Base-by-base conservation (phyloP, 1,139 yeast species). In the Pichia sp. region DNA sequence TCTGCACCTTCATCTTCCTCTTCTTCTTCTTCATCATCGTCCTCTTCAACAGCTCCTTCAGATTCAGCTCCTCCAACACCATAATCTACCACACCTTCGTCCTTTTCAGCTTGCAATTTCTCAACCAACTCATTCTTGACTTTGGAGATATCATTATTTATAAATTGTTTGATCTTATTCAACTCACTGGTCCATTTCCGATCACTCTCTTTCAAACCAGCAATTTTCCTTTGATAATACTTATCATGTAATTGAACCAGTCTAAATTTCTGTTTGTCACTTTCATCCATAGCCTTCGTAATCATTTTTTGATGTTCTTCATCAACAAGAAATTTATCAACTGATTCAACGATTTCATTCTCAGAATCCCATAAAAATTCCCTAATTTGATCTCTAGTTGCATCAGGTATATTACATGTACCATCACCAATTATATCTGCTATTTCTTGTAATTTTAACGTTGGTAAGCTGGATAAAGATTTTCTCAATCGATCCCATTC, bases 161-260 rank as follows among this genome's bases (percentile, higher is more conserved):
- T 30, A 35, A 57, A 59, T 17, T 36, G 32, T 17, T 44, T 47
- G 28, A 58, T 38, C 25, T 45, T 47, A 12, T 35, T 39, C 34
- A 58, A 39, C 28, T 56, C 51, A n/a, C 39, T 36, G 20, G 40
- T 41, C 61, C 61, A 59, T 42, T 56, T 56, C 25, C 46, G 34
- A 33, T 55, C 50, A 42, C 51, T 34, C 9, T 42, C 47, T 14
- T 49, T 50, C 28, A 57, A 28, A n/a, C 22, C 20, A 4, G 42
- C 31, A 9, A 54, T 40, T 39, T 59, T 54, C 6, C 47, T 32
- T 31, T 52, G 51, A 34, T 53, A 54, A 17, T 50, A 48, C 28
- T 49, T 45, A 34, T 56, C 60, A 34, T 51, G 52, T 40, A 58
- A 42, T 35, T 53, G 50, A 20, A 50, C 49, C 10, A 58, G 40